phyloP scores from a whole-genome alignment of 139 green algal genomes.

The Chlorella sorokiniana region DNA sequence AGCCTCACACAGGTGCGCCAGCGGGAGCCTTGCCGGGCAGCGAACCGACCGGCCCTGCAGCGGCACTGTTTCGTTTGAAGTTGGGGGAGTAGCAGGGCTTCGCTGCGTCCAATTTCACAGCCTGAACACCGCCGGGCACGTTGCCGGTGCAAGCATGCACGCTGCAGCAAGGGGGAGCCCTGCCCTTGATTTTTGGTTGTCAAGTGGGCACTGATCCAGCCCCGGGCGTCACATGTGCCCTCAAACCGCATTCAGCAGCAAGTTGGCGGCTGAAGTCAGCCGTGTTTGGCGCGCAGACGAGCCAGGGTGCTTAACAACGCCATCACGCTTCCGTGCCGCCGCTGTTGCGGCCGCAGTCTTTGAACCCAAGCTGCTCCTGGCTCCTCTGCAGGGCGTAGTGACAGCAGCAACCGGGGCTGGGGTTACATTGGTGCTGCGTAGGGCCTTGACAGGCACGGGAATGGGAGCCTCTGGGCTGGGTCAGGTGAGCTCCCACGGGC shows the following conservation, averaged over 20 bases:
- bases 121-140: too few relatives aligned
- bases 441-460: constrained; percentile 14
- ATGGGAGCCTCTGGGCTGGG: neutral
- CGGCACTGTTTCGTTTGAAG: neutral
- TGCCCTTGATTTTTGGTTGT: too few relatives aligned
- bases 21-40: neutral
- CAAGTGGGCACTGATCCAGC: too few relatives aligned
- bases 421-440: constrained; percentile 38
- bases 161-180: too few relatives aligned
- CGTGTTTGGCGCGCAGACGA: too few relatives aligned
- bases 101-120: neutral
- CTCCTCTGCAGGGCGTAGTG: constrained; percentile 42
- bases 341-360: neutral
- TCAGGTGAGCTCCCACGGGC: neutral
- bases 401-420: constrained; percentile 46
- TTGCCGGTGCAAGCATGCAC: too few relatives aligned
- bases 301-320: too few relatives aligned
- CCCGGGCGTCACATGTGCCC: too few relatives aligned
- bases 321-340: neutral
- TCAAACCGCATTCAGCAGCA: too few relatives aligned
- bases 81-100: neutral
- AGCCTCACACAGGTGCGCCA: constrained; percentile 5
- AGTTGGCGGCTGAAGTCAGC: too few relatives aligned
- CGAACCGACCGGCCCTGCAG: neutral
- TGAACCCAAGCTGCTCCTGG: neutral